Percentiles rank a stretch among this genome's conserved stretches.
Evolutionary conservation across 495 filamentous ascomycete species (phyloP).

Genomic region (Penicillium arizonense): DNA sequence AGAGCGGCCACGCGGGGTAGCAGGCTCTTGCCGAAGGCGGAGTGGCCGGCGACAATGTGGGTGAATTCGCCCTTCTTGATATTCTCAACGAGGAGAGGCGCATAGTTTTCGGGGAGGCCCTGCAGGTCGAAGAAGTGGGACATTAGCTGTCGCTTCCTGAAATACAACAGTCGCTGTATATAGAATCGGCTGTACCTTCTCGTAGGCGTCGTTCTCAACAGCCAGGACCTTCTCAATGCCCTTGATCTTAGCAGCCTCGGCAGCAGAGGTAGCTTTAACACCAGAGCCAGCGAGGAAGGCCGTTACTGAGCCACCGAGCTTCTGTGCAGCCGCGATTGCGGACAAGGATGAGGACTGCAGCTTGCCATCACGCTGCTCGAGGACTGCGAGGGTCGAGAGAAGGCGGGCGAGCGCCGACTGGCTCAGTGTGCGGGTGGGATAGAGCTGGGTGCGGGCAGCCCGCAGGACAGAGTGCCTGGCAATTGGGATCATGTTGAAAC

Average conservation of each 20-base stretch:
- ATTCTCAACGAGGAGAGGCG: conserved; percentile 90
- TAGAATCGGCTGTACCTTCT: conserved; percentile 60
- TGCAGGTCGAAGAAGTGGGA: conserved; percentile 27
- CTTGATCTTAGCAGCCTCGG: conserved; percentile 83
- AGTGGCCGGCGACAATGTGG: conserved; percentile 86
- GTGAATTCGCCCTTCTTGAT: conserved; percentile 92
- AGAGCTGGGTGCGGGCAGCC: conserved; percentile 46
- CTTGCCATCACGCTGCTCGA: conserved; percentile 91
- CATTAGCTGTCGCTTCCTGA: background rate
- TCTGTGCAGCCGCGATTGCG: conserved; percentile 82
- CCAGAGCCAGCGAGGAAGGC: conserved; percentile 84
- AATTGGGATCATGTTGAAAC: conserved; percentile 40
- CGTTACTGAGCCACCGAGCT: conserved; percentile 81
- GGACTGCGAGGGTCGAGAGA: conserved; percentile 82
- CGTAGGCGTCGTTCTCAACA: conserved; percentile 85
- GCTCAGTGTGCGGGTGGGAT: conserved; percentile 28
- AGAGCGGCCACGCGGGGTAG: conserved; percentile 95
- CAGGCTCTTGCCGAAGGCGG: conserved; percentile 94
- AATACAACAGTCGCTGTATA: background rate
- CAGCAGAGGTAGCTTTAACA: conserved; percentile 70
- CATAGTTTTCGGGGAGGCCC: conserved; percentile 92
- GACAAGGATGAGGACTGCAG: conserved; percentile 79
- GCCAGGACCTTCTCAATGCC: conserved; percentile 89
- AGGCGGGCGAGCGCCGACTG: conserved; percentile 61
- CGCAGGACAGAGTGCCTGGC: conserved; percentile 46